phyloP scores from a whole-genome alignment of 164 flowering plant species.

The Sextonia rubra region DNA sequence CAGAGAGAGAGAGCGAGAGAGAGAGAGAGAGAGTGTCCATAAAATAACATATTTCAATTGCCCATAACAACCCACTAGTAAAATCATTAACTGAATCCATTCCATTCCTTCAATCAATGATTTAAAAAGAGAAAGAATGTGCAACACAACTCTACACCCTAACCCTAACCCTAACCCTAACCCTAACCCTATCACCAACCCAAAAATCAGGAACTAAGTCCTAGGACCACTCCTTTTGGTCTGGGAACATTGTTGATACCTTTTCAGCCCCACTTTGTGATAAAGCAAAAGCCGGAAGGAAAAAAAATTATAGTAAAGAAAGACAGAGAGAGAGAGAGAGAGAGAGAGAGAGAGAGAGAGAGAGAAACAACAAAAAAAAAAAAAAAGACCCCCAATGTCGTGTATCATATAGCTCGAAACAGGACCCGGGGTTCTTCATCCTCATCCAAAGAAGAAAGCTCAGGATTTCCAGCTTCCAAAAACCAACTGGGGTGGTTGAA shows the following conservation, averaged over 20 bases:
- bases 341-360: constrained; percentile 8
- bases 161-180: background rate
- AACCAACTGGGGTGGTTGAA: constrained; percentile 13
- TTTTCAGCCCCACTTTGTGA: constrained; percentile 57
- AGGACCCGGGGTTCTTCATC: constrained; percentile 19
- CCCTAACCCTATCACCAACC: background rate
- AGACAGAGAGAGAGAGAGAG: constrained; percentile 8
- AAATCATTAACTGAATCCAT: background rate
- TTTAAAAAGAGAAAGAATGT: background rate
- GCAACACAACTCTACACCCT: background rate
- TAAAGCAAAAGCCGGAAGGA: constrained; percentile 42
- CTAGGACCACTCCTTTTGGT: constrained; percentile 24
- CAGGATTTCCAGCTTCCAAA: background rate
- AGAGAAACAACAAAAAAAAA: constrained; percentile 18
- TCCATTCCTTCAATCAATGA: constrained; percentile 1
- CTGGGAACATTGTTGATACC: constrained; percentile 43
- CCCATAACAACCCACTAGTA: background rate
- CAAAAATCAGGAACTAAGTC: background rate
- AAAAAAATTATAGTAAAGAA: constrained; percentile 3
- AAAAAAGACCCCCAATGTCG: constrained; percentile 31
- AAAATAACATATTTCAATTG: background rate
- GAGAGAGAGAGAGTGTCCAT: no score
- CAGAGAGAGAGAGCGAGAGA: no score
- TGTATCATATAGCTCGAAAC: constrained; percentile 24
- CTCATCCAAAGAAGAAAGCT: constrained; percentile 23